These are phyloP conservation scores for Coix lacrymajobi DNA, from an alignment of 176 grass and related monocot genomes.

Conservation along the genomic window DNA sequence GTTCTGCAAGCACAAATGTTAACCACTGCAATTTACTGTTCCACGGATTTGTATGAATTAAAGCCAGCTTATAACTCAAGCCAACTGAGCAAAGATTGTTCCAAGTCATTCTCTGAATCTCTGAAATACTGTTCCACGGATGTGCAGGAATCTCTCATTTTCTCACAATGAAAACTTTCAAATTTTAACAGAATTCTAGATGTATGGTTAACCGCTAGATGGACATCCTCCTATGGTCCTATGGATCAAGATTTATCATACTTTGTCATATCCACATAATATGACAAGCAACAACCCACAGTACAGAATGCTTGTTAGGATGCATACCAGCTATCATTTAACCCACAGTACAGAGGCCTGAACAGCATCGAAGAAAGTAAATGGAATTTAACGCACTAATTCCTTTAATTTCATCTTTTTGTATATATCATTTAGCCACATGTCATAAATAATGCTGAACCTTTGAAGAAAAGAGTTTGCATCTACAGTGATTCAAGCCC, in stretches of 20 bases:
- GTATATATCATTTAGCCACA: constrained; percentile 30
- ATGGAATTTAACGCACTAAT: neutral
- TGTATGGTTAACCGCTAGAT: neutral
- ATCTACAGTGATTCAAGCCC: constrained; percentile 20
- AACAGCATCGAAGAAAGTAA: constrained; percentile 7
- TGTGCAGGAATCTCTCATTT: too few relatives aligned
- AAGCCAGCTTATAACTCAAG: too few relatives aligned
- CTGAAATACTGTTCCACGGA: too few relatives aligned
- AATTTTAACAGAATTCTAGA: neutral
- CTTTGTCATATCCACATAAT: neutral
- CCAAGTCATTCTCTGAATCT: too few relatives aligned
- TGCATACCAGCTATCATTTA: neutral
- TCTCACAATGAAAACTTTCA: too few relatives aligned
- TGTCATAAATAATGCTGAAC: constrained; percentile 26
- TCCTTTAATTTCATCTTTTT: neutral
- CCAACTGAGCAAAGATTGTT: too few relatives aligned
- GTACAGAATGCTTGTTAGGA: neutral
- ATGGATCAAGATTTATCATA: too few relatives aligned
- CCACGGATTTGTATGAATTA: too few relatives aligned
- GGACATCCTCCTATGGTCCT: too few relatives aligned
- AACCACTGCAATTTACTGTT: too few relatives aligned
- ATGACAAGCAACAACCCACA: neutral
- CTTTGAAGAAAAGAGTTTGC: constrained; percentile 28
- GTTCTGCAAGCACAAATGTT: too few relatives aligned
- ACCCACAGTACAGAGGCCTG: neutral